Evolutionary conservation across 192 early-diverging fungal species (phyloP).

Genomic region (Backusella parvicylindrica): DNA sequence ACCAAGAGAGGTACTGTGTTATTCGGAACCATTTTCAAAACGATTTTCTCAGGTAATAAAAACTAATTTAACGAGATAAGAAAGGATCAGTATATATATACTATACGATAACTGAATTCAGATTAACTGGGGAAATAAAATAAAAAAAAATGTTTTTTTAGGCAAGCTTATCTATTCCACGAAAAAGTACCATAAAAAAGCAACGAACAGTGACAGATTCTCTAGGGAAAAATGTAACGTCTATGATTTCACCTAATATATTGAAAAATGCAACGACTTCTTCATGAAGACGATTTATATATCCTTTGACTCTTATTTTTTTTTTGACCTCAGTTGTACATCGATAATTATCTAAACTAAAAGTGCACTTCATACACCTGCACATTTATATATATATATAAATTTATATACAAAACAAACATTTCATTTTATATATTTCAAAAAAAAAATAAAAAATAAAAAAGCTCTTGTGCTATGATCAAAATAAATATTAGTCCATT

Average conservation of each 20-base stretch:
- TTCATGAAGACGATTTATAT: neutral
- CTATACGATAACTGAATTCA: neutral
- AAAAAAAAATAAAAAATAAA: neutral
- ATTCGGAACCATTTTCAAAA: neutral
- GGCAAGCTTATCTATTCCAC: neutral
- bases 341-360: neutral
- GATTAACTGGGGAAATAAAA: neutral
- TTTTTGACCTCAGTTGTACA: neutral
- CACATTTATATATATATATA: neutral
- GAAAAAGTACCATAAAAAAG: neutral
- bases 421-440: neutral
- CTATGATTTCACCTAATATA: neutral
- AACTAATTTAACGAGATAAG: neutral
- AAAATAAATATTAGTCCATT: too few relatives aligned
- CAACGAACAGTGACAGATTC: neutral
- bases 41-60: neutral
- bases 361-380: neutral
- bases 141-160: neutral
- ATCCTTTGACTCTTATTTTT: too few relatives aligned
- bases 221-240: neutral
- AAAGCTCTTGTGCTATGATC: neutral
- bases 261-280: neutral
- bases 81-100: too few relatives aligned
- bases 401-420: neutral
- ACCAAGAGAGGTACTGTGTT: neutral